A percentile compares a stretch with the other conserved stretches of the same genome.
Evolutionary conservation across 352 stramenopile species (phyloP).

Genomic region (Pythium sp.): DNA sequence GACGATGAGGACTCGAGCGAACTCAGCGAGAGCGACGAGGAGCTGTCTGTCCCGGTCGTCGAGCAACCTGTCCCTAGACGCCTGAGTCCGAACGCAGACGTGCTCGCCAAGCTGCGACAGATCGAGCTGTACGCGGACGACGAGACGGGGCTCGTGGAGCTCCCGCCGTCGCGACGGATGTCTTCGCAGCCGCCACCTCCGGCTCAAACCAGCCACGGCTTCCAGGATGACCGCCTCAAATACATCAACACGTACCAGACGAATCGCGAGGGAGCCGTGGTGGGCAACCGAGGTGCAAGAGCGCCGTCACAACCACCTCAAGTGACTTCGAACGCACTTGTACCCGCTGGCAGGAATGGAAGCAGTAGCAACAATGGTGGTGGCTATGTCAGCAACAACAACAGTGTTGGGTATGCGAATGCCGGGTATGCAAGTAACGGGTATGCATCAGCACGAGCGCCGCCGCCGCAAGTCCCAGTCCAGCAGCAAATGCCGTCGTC

Average conservation of each 20-base stretch:
- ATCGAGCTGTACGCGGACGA: slow-evolving; percentile 32
- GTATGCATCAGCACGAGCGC: background rate
- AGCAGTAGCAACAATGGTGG: background rate
- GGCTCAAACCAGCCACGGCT: slow-evolving; percentile 25
- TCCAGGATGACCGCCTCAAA: slow-evolving; percentile 59
- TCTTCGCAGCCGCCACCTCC: slow-evolving; percentile 21
- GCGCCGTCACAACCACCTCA: background rate
- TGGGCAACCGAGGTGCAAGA: background rate
- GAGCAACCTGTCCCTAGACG: background rate
- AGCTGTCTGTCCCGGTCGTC: background rate
- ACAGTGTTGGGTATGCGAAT: background rate
- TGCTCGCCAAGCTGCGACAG: slow-evolving; percentile 16
- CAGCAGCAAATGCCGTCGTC: slow-evolving; percentile 6
- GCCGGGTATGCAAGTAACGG: background rate
- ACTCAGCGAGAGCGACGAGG: slow-evolving; percentile 14
- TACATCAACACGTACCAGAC: slow-evolving; percentile 59
- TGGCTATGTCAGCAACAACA: background rate
- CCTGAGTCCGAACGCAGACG: slow-evolving; percentile 6
- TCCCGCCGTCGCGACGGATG: slow-evolving; percentile 14
- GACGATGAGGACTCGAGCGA: slow-evolving; percentile 22
- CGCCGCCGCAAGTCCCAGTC: background rate
- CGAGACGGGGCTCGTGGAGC: slow-evolving; percentile 37
- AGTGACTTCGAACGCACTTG: background rate
- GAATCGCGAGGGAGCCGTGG: slow-evolving; percentile 23
- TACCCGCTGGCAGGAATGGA: background rate